phyloP scores from a whole-genome alignment of 495 filamentous ascomycete species.

The Lophiostoma macrostomum region DNA sequence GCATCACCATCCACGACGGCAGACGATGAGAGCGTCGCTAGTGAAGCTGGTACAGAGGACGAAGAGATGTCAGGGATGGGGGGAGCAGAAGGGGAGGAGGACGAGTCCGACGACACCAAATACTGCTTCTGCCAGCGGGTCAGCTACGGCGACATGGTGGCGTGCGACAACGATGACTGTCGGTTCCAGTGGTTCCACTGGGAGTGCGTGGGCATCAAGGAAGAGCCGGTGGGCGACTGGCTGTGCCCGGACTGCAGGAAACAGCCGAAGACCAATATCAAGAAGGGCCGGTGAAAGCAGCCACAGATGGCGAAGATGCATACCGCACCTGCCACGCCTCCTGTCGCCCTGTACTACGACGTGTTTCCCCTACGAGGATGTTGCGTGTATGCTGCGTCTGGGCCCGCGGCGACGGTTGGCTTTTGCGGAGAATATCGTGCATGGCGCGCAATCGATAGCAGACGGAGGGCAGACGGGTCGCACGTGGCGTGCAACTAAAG shows the following conservation, averaged over 20 bases:
- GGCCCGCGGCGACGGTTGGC: too few species aligned
- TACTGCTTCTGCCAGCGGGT: slow-evolving; percentile 93
- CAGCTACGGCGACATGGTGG: slow-evolving; percentile 96
- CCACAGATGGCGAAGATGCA: too few species aligned
- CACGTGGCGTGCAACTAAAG: too few species aligned
- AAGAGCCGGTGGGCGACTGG: slow-evolving; percentile 89
- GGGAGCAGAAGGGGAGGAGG: slow-evolving; percentile 66
- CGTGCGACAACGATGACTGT: slow-evolving; percentile 91
- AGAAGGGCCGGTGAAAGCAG: slow-evolving; percentile 33
- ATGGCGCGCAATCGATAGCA: too few species aligned
- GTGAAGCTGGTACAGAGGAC: slow-evolving; percentile 33
- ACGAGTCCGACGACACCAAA: slow-evolving; percentile 79
- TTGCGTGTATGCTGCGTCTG: too few species aligned
- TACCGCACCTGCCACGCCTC: too few species aligned
- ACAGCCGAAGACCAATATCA: slow-evolving; percentile 37
- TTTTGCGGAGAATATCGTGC: too few species aligned
- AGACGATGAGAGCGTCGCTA: slow-evolving; percentile 36
- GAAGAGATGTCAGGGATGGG: slow-evolving; percentile 35
- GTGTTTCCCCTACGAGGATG: too few species aligned
- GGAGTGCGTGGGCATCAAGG: slow-evolving; percentile 85
- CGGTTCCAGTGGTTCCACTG: slow-evolving; percentile 98
- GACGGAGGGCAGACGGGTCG: too few species aligned
- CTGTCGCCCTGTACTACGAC: too few species aligned
- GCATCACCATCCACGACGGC: slow-evolving; percentile 37
- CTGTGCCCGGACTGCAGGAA: slow-evolving; percentile 80